A percentile compares a stretch with the other conserved stretches of the same genome.
Conservation (phyloP, 179 eudicot genomes). For the Beta corolliflora region DNA sequence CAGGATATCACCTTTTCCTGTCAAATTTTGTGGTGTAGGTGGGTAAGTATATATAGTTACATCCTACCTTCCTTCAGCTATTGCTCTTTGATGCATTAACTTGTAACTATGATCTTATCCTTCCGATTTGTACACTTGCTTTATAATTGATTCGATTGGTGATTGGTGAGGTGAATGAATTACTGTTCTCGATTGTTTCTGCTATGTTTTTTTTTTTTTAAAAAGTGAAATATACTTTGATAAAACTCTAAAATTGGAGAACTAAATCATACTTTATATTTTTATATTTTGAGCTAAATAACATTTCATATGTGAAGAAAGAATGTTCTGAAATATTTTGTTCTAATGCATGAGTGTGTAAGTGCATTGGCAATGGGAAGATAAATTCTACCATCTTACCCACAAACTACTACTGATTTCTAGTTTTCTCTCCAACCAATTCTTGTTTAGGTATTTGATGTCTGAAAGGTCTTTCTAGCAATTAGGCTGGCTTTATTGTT, state of each 20-base stretch:
- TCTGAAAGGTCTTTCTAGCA: neutral
- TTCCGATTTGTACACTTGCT: neutral
- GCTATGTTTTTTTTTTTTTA: neutral
- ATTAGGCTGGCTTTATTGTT: neutral
- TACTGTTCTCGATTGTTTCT: neutral
- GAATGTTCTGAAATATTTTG: neutral
- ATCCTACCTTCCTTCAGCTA: neutral
- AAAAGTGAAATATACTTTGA: neutral
- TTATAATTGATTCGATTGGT: neutral
- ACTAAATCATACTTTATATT: neutral
- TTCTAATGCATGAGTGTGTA: neutral
- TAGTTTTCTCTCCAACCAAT: neutral
- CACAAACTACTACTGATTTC: too few relatives aligned
- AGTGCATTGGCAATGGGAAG: neutral
- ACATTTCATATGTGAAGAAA: neutral
- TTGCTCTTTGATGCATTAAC: neutral
- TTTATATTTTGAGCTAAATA: too few relatives aligned
- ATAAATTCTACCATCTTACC: too few relatives aligned
- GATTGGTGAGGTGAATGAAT: neutral
- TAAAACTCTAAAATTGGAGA: neutral
- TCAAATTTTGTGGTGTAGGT: conserved; percentile 85
- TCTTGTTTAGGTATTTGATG: neutral
- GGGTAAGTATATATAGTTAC: conserved; percentile 49
- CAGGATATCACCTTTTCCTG: conserved; percentile 73
- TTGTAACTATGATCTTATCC: neutral